These are phyloP conservation scores for Thalassiosira tumida DNA, from an alignment of 352 stramenopile genomes.

Conservation along the genomic window DNA sequence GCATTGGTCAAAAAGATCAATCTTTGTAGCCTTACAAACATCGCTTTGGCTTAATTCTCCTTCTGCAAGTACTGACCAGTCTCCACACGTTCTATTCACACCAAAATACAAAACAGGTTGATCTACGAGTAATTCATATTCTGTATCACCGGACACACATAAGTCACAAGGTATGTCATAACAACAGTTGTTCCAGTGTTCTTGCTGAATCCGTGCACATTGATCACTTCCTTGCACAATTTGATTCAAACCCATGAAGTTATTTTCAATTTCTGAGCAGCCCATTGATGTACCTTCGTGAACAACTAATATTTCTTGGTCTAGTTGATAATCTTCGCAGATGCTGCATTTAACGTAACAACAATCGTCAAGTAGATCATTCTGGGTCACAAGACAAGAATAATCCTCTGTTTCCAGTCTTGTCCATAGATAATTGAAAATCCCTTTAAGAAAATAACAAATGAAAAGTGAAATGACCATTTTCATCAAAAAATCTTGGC, in stretches of 20 bases:
- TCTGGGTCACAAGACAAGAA: constrained; percentile 70
- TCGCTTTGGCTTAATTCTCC: constrained; percentile 79
- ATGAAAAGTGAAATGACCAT: too few relatives aligned
- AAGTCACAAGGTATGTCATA: constrained; percentile 82
- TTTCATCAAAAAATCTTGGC: too few relatives aligned
- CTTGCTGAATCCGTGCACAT: constrained; percentile 75
- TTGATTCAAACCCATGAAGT: constrained; percentile 77
- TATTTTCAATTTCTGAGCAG: constrained; percentile 81
- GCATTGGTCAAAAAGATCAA: constrained; percentile 73
- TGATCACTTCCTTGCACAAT: constrained; percentile 79
- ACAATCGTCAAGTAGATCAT: constrained; percentile 77
- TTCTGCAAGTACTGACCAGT: constrained; percentile 74
- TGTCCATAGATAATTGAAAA: constrained; percentile 81
- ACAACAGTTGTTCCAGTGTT: constrained; percentile 80
- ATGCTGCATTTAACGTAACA: constrained; percentile 82
- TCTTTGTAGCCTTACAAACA: constrained; percentile 73
- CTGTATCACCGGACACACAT: constrained; percentile 55
- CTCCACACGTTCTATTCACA: constrained; percentile 76
- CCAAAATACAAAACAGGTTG: constrained; percentile 68
- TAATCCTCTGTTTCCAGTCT: constrained; percentile 75
- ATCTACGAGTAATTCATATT: constrained; percentile 76
- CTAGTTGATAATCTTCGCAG: constrained; percentile 79
- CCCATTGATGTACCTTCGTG: constrained; percentile 67
- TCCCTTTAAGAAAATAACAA: too few relatives aligned
- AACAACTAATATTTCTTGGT: constrained; percentile 72